These are phyloP conservation scores for Dendrobium officinale DNA, from an alignment of 106 monocot species.

Conservation along the genomic window DNA sequence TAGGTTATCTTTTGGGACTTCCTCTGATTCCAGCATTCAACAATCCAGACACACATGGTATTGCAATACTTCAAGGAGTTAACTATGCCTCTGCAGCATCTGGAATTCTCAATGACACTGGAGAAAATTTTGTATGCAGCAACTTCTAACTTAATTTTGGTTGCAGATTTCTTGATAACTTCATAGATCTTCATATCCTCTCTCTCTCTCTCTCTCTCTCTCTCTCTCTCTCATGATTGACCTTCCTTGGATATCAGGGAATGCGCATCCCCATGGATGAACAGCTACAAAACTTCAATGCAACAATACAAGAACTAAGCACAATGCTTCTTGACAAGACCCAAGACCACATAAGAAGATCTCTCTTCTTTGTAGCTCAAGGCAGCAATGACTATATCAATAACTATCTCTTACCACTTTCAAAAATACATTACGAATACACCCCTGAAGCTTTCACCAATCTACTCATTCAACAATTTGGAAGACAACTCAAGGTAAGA, in stretches of 20 bases:
- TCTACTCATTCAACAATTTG: constrained; percentile 30
- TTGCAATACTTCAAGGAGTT: constrained; percentile 32
- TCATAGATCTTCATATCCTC: no score
- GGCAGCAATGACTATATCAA: constrained; percentile 69
- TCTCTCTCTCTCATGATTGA: neutral
- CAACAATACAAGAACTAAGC: constrained; percentile 23
- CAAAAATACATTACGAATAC: constrained; percentile 23
- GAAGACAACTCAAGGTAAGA: constrained; percentile 45
- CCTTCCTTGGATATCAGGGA: constrained; percentile 28
- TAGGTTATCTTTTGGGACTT: constrained; percentile 45
- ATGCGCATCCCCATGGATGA: constrained; percentile 38
- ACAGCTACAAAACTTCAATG: constrained; percentile 47
- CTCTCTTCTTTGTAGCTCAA: constrained; percentile 30
- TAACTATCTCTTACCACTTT: constrained; percentile 55
- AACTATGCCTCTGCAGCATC: constrained; percentile 62
- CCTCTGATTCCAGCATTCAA: constrained; percentile 56
- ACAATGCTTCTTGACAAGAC: constrained; percentile 11
- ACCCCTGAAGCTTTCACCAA: constrained; percentile 23
- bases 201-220: no score
- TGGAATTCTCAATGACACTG: constrained; percentile 58
- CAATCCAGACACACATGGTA: constrained; percentile 20
- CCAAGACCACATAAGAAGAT: constrained; percentile 25
- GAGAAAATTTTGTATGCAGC: neutral
- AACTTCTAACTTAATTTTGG: neutral
- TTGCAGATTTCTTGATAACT: no score